These are phyloP conservation scores for Acacia melanoxylon DNA, from an alignment of 306 rosid species.

Conservation along the genomic window DNA sequence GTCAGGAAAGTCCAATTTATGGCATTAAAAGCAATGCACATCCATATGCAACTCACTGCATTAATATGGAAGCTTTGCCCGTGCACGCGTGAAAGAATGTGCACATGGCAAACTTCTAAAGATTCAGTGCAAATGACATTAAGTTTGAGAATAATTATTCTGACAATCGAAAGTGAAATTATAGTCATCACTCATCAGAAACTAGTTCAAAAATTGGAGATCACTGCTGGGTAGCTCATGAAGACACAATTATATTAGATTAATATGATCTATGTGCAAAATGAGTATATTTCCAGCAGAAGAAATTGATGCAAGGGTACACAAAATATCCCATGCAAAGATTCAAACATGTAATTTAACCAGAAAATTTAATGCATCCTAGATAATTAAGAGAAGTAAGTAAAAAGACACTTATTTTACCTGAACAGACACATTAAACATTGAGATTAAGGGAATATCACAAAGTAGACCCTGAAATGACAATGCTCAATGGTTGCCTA, in stretches of 20 bases:
- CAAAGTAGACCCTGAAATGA: neutral
- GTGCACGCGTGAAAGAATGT: neutral
- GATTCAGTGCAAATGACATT: neutral
- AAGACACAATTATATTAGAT: neutral
- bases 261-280: too few relatives aligned
- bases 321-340: neutral
- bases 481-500: neutral
- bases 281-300: neutral
- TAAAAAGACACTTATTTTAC: neutral
- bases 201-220: neutral
- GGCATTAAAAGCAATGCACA: conserved; percentile 1
- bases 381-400: neutral
- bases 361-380: neutral
- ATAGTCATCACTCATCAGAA: neutral
- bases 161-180: neutral
- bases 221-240: neutral
- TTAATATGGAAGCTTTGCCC: neutral
- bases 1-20: conserved; percentile 30
- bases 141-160: neutral
- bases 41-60: neutral
- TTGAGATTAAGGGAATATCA: neutral
- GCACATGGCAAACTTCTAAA: neutral
- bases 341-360: neutral
- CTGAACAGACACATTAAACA: too few relatives aligned
- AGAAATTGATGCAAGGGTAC: neutral